Evolutionary conservation across 2,329 filamentous ascomycete species (phyloP).

Genomic region (Xylariaceae sp.): DNA sequence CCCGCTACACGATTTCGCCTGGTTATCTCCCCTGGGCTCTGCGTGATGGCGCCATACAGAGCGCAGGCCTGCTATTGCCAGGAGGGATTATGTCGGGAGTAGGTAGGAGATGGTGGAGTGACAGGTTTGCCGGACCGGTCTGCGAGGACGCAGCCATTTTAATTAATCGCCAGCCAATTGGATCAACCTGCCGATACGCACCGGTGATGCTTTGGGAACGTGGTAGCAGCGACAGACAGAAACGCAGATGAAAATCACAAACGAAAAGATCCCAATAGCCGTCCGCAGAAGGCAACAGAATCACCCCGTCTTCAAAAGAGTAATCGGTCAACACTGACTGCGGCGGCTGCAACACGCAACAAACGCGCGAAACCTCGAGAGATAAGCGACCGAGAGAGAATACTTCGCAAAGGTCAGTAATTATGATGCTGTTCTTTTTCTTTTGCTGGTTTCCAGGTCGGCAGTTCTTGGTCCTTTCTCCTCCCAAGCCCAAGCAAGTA

Average conservation of each 20-base stretch:
- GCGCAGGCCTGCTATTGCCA: conserved; percentile 9
- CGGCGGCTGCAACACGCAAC: conserved; percentile 7
- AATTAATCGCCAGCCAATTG: conserved; percentile 30
- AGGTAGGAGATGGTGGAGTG: conserved; percentile 18
- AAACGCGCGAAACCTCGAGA: conserved; percentile 1
- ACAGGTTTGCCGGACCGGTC: conserved; percentile 25
- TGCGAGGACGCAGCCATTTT: conserved; percentile 25
- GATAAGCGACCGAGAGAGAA: conserved; percentile 3
- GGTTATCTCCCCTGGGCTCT: background rate
- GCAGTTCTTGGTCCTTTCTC: conserved; percentile 1
- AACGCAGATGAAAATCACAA: conserved; percentile 12
- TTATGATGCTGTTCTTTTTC: conserved; percentile 8
- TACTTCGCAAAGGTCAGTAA: conserved; percentile 15
- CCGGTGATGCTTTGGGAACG: conserved; percentile 21
- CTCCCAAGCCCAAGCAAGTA: conserved; percentile 6
- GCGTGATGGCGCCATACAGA: conserved; percentile 8
- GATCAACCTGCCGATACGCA: conserved; percentile 24
- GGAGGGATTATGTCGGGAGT: conserved; percentile 10
- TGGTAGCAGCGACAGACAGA: conserved; percentile 22
- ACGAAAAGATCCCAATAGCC: conserved; percentile 13
- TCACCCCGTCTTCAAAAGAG: background rate
- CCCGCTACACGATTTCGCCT: conserved; percentile 1
- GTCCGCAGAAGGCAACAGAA: background rate
- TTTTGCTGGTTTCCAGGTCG: conserved; percentile 6
- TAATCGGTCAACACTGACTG: conserved; percentile 7